Conservation (phyloP, 257 asterid species). For the Solanum rostratum region DNA sequence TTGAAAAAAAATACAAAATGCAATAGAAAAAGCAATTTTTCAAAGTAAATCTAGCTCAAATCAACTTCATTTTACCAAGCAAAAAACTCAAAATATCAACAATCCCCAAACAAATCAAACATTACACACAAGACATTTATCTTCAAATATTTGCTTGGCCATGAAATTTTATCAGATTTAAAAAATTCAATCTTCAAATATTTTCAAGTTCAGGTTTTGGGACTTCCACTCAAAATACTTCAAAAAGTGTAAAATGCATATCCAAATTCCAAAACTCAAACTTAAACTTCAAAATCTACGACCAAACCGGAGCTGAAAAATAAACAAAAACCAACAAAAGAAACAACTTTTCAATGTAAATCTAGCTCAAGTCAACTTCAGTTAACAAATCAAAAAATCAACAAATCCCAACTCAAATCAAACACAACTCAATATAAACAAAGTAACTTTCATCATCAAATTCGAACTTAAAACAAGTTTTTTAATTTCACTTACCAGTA, state of each 20-base stretch:
- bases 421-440: too few relatives aligned
- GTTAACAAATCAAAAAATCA: neutral
- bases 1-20: too few relatives aligned
- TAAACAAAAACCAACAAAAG: too few relatives aligned
- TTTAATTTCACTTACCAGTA: slow-evolving; percentile 29
- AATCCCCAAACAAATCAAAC: neutral
- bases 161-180: neutral
- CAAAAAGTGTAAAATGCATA: neutral
- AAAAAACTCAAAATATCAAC: neutral
- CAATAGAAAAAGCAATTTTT: neutral
- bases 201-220: neutral
- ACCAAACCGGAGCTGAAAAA: neutral
- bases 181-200: neutral
- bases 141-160: neutral
- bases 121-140: neutral
- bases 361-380: neutral
- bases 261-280: neutral
- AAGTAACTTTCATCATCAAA: neutral
- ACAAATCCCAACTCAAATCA: neutral
- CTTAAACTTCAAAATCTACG: neutral
- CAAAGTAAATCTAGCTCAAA: neutral
- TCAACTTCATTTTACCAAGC: neutral
- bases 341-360: too few relatives aligned
- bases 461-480: neutral
- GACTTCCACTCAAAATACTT: neutral